These are phyloP conservation scores for Aplosporella prunicola DNA, from an alignment of 2,329 filamentous ascomycete genomes.

Conservation along the genomic window DNA sequence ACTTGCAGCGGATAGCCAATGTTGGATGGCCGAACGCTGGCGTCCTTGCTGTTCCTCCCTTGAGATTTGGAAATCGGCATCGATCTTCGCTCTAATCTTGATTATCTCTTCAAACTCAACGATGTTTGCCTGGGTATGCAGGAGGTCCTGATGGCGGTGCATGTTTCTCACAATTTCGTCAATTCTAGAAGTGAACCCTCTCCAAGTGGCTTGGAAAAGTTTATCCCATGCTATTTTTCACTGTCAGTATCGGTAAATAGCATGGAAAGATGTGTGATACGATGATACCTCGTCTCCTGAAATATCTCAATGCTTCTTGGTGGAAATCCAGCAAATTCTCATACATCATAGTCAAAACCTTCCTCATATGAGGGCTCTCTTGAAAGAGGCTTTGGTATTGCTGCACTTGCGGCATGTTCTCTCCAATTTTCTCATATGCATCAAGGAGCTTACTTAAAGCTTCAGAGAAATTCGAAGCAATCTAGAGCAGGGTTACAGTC, in stretches of 20 bases:
- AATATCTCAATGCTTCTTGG: slow-evolving; percentile 21
- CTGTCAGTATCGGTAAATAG: background rate
- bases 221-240: slow-evolving; percentile 17
- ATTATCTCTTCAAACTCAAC: slow-evolving; percentile 14
- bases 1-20: slow-evolving; percentile 11
- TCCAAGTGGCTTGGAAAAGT: slow-evolving; percentile 20
- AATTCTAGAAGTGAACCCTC: slow-evolving; percentile 14
- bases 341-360: slow-evolving; percentile 27
- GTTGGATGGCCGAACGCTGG: slow-evolving; percentile 7
- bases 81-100: background rate
- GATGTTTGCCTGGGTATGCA: slow-evolving; percentile 16
- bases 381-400: slow-evolving; percentile 25
- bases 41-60: slow-evolving; percentile 10
- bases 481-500: slow-evolving; percentile 13
- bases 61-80: slow-evolving; percentile 3
- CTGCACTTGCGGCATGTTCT: slow-evolving; percentile 27
- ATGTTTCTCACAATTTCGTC: slow-evolving; percentile 15
- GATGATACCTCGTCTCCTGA: slow-evolving; percentile 18
- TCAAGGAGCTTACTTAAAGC: slow-evolving; percentile 29
- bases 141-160: slow-evolving; percentile 12
- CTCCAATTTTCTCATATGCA: slow-evolving; percentile 31
- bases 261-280: background rate
- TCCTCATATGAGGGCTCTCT: slow-evolving; percentile 21
- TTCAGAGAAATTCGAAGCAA: slow-evolving; percentile 24
- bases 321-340: slow-evolving; percentile 34